These are phyloP conservation scores for Fusarium avenaceum DNA, from an alignment of 2,329 filamentous ascomycete species.

Conservation along the genomic window DNA sequence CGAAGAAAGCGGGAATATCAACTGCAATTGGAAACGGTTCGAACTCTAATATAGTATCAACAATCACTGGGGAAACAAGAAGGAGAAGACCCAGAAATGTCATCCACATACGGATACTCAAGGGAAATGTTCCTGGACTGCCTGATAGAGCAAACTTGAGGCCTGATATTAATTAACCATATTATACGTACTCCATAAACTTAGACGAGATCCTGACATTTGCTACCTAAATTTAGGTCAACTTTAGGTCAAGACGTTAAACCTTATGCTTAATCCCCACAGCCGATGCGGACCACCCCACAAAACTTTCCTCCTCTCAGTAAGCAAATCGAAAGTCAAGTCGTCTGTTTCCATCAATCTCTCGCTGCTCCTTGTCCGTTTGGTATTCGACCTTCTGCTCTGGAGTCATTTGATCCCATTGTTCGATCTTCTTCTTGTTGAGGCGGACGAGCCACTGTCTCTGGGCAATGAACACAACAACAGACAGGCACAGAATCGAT, in stretches of 20 bases:
- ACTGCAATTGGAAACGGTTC: conserved; percentile 16
- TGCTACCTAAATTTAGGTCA: background rate
- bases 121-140: too few relatives aligned
- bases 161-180: background rate
- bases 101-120: too few relatives aligned
- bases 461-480: conserved; percentile 65
- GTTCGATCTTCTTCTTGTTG: conserved; percentile 63
- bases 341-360: conserved; percentile 63
- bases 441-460: conserved; percentile 59
- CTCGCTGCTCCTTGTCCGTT: conserved; percentile 58
- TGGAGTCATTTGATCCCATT: conserved; percentile 61
- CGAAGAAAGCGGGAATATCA: conserved; percentile 16
- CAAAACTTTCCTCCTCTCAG: background rate
- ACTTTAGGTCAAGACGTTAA: background rate
- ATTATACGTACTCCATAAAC: too few relatives aligned
- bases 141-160: background rate
- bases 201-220: background rate
- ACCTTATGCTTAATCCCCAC: background rate
- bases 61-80: background rate
- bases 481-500: conserved; percentile 62
- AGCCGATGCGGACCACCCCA: background rate
- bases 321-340: conserved; percentile 67
- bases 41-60: conserved; percentile 6
- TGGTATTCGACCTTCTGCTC: conserved; percentile 63
- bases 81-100: too few relatives aligned